phyloP scores from a whole-genome alignment of 345 rosid species.

The Streptanthus diversifolius region DNA sequence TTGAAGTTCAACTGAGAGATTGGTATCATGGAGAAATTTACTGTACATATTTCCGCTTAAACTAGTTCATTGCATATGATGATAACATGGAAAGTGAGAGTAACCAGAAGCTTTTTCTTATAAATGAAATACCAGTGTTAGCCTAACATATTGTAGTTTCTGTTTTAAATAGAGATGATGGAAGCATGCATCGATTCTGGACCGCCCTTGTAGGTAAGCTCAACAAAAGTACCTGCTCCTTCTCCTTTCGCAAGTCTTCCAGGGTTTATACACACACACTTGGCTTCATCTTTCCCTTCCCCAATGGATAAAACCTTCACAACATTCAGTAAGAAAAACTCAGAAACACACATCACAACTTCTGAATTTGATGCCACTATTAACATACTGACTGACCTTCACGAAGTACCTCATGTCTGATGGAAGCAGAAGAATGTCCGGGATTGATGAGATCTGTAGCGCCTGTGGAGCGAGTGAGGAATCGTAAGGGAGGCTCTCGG shows the following conservation, averaged over 20 bases:
- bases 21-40: background rate
- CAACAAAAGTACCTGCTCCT: constrained; percentile 82
- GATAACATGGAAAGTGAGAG: background rate
- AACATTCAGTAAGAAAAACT: constrained; percentile 9
- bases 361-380: background rate
- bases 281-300: constrained; percentile 51
- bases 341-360: background rate
- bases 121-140: background rate
- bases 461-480: constrained; percentile 72
- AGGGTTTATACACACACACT: constrained; percentile 79
- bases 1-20: background rate
- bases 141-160: background rate
- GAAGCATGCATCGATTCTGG: constrained; percentile 63
- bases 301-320: constrained; percentile 56
- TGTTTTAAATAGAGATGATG: constrained; percentile 53
- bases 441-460: constrained; percentile 48
- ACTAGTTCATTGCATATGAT: background rate
- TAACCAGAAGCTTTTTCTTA: background rate
- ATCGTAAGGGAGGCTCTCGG: constrained; percentile 75
- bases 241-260: constrained; percentile 87
- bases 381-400: constrained; percentile 46
- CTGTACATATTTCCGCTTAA: background rate
- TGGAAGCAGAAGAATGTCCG: constrained; percentile 74
- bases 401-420: constrained; percentile 79
- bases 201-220: constrained; percentile 55